A percentile compares a stretch with the other conserved stretches of the same genome.
Conservation (phyloP, 176 grass and related monocot species). For the Ampelocalamus luodianensis region DNA sequence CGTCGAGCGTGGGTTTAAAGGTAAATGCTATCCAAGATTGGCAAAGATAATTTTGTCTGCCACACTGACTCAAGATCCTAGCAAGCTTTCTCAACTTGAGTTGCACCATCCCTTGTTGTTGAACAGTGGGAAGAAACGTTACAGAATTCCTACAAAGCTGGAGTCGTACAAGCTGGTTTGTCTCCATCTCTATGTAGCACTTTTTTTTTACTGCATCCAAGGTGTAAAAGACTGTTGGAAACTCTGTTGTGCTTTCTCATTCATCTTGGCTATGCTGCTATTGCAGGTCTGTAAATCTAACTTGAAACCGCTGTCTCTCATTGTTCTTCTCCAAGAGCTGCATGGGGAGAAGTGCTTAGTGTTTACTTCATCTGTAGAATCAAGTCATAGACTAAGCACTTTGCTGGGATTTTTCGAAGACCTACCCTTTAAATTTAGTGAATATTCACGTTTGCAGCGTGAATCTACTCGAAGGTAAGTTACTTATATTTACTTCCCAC, state of each 20-base stretch:
- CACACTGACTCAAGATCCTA: slow-evolving; percentile 96
- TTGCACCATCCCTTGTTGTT: slow-evolving; percentile 89
- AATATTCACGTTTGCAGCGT: slow-evolving; percentile 88
- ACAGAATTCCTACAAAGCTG: slow-evolving; percentile 75
- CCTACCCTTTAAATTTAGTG: slow-evolving; percentile 81
- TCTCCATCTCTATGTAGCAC: slow-evolving; percentile 23
- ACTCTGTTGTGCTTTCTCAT: not conserved
- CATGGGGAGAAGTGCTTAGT: slow-evolving; percentile 81
- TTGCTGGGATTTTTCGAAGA: slow-evolving; percentile 81
- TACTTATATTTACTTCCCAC: slow-evolving; percentile 21
- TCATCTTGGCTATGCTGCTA: slow-evolving; percentile 29
- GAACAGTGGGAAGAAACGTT: slow-evolving; percentile 87
- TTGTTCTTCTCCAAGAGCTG: slow-evolving; percentile 80
- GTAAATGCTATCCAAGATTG: slow-evolving; percentile 82
- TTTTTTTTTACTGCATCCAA: not conserved
- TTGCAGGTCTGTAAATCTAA: slow-evolving; percentile 88
- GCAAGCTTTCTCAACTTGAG: slow-evolving; percentile 94
- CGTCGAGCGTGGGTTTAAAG: slow-evolving; percentile 78
- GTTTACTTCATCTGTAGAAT: slow-evolving; percentile 92
- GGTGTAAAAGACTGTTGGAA: slow-evolving; percentile 5
- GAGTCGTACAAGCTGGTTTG: slow-evolving; percentile 82
- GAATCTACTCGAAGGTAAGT: slow-evolving; percentile 82
- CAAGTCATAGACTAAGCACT: slow-evolving; percentile 84
- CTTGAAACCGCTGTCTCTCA: slow-evolving; percentile 79
- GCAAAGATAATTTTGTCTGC: slow-evolving; percentile 88